Evolutionary conservation across 192 early-diverging fungal genomes (phyloP), one percentile per base, ranked within the genome.

Genomic region (Rhizophlyctis rosea): DNA sequence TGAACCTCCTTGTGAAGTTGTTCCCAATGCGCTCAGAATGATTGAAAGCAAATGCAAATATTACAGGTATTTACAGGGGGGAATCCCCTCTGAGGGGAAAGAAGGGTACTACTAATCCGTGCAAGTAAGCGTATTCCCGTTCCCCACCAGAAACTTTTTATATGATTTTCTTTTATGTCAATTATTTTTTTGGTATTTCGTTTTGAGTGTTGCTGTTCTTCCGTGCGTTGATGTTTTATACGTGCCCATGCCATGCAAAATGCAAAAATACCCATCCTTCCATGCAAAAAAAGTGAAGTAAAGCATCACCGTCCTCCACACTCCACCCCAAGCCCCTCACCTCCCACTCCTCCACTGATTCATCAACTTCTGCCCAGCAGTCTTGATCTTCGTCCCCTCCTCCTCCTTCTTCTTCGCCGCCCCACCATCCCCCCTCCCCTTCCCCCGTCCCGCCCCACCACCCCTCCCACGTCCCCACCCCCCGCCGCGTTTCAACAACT

Each of bases 61-160:
- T n/a, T n/a, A n/a, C n/a, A n/a, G n/a, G n/a, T n/a, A n/a, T n/a
- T n/a, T n/a, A n/a, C n/a, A n/a, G n/a, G n/a, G n/a, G n/a, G n/a
- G n/a, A n/a, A n/a, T n/a, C n/a, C n/a, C n/a, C n/a, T n/a, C n/a
- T n/a, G n/a, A n/a, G n/a, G n/a, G n/a, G n/a, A n/a, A n/a, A n/a
- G n/a, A n/a, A n/a, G n/a, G n/a, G n/a, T n/a, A n/a, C n/a, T n/a
- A n/a, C n/a, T n/a, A n/a, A n/a, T n/a, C n/a, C n/a, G n/a, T n/a
- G n/a, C n/a, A n/a, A n/a, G n/a, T n/a, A n/a, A n/a, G n/a, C n/a
- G n/a, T n/a, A n/a, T n/a, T n/a, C n/a, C n/a, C n/a, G n/a, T n/a
- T n/a, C n/a, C n/a, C n/a, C n/a, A n/a, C n/a, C n/a, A n/a, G 87
- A 94, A 54, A 29, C 24, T 36, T 4, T 60, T 28, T 11, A 35